Percentiles rank a stretch among this genome's conserved stretches.
These are phyloP conservation scores for Boletus barrowsii DNA, from an alignment of 768 basidiomycete species.

Conservation along the genomic window DNA sequence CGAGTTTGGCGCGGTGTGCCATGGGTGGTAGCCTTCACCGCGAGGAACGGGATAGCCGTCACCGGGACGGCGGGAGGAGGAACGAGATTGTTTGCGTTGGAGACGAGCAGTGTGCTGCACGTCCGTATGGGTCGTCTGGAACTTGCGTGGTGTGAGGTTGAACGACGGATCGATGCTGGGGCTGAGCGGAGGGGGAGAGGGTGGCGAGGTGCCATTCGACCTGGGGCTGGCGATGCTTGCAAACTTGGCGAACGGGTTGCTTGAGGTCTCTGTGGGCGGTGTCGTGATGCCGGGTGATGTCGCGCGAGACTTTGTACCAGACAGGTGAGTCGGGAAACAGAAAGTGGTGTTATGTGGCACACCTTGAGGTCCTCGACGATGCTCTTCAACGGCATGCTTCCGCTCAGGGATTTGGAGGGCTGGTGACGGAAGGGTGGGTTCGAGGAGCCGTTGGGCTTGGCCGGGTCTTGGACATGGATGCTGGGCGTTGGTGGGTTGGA, in stretches of 20 bases:
- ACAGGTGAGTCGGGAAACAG: background rate
- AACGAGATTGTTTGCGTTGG: conserved; percentile 52
- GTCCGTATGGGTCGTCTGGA: conserved; percentile 49
- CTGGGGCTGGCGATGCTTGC: conserved; percentile 34
- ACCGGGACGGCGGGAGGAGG: conserved; percentile 46
- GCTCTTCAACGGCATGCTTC: conserved; percentile 48
- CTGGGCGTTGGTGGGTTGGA: conserved; percentile 53
- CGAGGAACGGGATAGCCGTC: conserved; percentile 32
- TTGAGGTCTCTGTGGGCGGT: conserved; percentile 46
- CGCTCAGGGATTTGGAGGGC: conserved; percentile 19
- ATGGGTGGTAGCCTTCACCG: conserved; percentile 28
- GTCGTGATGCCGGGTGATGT: conserved; percentile 37
- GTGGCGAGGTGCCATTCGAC: conserved; percentile 6
- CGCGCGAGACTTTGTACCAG: conserved; percentile 33
- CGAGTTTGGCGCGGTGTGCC: conserved; percentile 56
- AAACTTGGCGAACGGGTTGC: conserved; percentile 60
- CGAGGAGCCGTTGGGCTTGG: background rate
- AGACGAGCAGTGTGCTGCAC: conserved; percentile 37
- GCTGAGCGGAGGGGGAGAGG: background rate
- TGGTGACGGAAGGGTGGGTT: conserved; percentile 16
- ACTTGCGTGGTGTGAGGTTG: conserved; percentile 39
- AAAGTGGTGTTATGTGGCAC: background rate
- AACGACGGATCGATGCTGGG: conserved; percentile 25
- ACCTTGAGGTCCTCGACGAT: conserved; percentile 83
- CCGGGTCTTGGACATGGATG: conserved; percentile 21